Conservation (phyloP, 2,329 filamentous ascomycete genomes). For the Beauveria australis region DNA sequence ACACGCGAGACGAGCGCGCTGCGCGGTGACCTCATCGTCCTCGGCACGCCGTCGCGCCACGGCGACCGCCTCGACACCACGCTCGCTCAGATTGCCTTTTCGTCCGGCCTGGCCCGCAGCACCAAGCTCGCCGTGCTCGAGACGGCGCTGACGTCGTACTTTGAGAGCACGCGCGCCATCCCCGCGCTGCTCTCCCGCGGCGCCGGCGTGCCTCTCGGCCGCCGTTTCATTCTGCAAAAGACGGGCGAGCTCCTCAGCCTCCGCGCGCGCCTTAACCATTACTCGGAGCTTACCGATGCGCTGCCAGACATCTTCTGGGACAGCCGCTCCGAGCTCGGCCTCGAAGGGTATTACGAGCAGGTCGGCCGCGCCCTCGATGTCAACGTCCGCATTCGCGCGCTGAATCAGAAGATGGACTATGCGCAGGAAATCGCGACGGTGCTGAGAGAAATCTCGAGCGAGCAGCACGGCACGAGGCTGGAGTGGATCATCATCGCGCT, state of each 20-base stretch:
- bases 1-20: constrained; percentile 67
- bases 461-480: constrained; percentile 78
- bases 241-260: constrained; percentile 87
- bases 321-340: constrained; percentile 72
- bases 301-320: constrained; percentile 98
- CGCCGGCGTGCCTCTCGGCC: constrained; percentile 33
- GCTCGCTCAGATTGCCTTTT: constrained; percentile 92
- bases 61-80: constrained; percentile 50
- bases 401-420: constrained; percentile 98
- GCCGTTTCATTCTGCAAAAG: constrained; percentile 80
- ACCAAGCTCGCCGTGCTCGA: constrained; percentile 93
- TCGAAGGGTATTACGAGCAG: constrained; percentile 93
- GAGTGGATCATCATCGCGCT: constrained; percentile 95
- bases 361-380: constrained; percentile 87
- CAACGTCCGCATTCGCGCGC: constrained; percentile 75
- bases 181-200: constrained; percentile 68
- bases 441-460: constrained; percentile 76
- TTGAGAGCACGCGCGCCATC: constrained; percentile 77
- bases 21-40: constrained; percentile 77
- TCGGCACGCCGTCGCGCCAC: constrained; percentile 59
- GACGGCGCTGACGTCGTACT: constrained; percentile 71
- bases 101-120: constrained; percentile 81
- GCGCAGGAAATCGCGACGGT: constrained; percentile 91
- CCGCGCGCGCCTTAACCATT: constrained; percentile 88
- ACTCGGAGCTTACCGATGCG: constrained; percentile 91